Conservation (phyloP, 148 eudicot species). For the Rhododendron henanense region DNA sequence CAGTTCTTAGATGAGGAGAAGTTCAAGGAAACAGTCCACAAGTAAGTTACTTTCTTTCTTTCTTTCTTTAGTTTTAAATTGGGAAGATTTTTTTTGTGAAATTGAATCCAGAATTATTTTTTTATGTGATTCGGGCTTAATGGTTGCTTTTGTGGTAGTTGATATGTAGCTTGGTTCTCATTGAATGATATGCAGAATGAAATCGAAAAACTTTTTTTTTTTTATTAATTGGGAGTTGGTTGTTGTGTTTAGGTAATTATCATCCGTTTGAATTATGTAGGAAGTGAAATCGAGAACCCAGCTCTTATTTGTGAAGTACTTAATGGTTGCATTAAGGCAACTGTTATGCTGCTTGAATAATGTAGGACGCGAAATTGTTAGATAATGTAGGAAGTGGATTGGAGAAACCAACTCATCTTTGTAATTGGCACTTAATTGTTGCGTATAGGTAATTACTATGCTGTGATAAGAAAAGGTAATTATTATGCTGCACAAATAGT, state of each 20-base stretch:
- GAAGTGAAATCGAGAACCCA: background rate
- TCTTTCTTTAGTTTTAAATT: background rate
- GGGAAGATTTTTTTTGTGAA: background rate
- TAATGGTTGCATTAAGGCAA: background rate
- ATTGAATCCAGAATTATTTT: background rate
- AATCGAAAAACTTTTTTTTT: background rate
- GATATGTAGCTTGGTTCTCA: background rate
- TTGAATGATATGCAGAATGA: background rate
- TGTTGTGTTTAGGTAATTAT: background rate
- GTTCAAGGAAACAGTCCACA: slow-evolving; percentile 61
- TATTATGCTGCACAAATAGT: background rate
- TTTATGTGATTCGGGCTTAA: background rate
- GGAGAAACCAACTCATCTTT: background rate
- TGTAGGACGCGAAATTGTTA: background rate
- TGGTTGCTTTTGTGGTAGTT: background rate
- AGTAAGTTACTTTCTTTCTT: slow-evolving; percentile 32
- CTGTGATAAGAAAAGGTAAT: background rate
- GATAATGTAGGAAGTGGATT: background rate
- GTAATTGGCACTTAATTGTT: background rate
- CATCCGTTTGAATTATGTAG: background rate
- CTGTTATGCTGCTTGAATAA: background rate
- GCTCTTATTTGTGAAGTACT: background rate
- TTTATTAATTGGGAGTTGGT: background rate
- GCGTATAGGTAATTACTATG: background rate
- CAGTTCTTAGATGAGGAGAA: slow-evolving; percentile 64